Percentiles rank a stretch among this genome's conserved stretches.
Conservation (phyloP, 2,329 filamentous ascomycete species). For the Diaporthe humulicola region DNA sequence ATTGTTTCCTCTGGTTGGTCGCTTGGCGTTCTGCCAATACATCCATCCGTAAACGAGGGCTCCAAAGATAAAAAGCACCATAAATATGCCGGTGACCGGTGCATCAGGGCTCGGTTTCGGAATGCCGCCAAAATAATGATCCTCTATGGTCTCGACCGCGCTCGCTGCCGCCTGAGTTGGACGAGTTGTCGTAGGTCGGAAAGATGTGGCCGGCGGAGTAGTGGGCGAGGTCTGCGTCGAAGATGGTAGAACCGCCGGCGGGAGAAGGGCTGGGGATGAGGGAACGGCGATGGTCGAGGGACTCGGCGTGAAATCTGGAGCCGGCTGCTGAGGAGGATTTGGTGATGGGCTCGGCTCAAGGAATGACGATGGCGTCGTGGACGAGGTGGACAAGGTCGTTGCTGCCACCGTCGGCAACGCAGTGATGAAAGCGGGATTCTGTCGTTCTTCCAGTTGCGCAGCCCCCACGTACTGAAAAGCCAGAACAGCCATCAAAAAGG, state of each 20-base stretch:
- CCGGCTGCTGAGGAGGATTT: background rate
- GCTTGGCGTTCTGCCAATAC: conserved; percentile 19
- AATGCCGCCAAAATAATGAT: conserved; percentile 22
- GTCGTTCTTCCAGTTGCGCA: background rate
- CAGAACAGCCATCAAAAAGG: background rate
- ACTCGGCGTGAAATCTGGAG: background rate
- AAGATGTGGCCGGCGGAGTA: background rate
- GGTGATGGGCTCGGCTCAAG: background rate
- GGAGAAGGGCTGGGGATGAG: background rate
- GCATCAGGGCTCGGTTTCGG: conserved; percentile 22
- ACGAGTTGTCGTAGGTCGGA: background rate
- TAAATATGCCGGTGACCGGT: background rate
- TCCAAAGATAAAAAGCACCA: conserved; percentile 11
- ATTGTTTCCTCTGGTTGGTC: background rate
- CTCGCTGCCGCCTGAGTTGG: conserved; percentile 15
- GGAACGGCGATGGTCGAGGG: background rate
- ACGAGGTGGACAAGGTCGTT: background rate
- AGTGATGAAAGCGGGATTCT: conserved; percentile 32
- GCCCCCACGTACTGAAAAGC: background rate
- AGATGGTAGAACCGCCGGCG: conserved; percentile 8
- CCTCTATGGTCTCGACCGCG: background rate
- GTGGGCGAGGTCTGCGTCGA: background rate
- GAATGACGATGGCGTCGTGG: background rate
- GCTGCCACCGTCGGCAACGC: conserved; percentile 24
- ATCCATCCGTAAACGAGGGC: conserved; percentile 7